Evolutionary conservation across 2,329 filamentous ascomycete genomes (phyloP).

Genomic region (Diaporthe helianthi): DNA sequence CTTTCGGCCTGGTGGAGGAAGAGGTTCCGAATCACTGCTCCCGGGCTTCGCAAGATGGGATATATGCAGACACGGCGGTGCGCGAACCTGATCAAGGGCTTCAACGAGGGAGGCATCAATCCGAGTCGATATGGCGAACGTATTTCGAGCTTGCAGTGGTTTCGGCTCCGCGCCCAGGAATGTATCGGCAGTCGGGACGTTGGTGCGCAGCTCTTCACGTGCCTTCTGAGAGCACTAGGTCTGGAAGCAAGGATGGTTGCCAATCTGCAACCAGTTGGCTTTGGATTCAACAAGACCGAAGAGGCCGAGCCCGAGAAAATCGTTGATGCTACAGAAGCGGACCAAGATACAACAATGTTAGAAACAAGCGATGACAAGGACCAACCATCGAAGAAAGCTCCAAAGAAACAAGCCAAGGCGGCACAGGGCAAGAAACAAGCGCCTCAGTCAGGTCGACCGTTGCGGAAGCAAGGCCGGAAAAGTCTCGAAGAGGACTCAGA

Average conservation of each 20-base stretch:
- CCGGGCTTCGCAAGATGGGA: constrained; percentile 85
- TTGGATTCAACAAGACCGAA: constrained; percentile 89
- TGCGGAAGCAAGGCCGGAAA: constrained; percentile 23
- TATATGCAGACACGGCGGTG: constrained; percentile 82
- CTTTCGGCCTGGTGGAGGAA: constrained; percentile 90
- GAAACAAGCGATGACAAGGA: constrained; percentile 36
- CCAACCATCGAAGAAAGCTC: constrained; percentile 33
- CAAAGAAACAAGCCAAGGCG: constrained; percentile 36
- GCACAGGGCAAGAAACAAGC: constrained; percentile 16
- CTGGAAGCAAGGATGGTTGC: constrained; percentile 84
- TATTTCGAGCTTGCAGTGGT: constrained; percentile 70
- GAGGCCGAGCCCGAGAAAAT: constrained; percentile 67
- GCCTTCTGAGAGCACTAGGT: constrained; percentile 79
- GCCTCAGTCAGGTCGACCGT: constrained; percentile 4
- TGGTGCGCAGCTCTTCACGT: constrained; percentile 88
- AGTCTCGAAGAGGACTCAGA: constrained; percentile 42
- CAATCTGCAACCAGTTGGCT: constrained; percentile 85
- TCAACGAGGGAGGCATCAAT: constrained; percentile 68
- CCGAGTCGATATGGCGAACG: constrained; percentile 76
- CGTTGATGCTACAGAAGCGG: constrained; percentile 34
- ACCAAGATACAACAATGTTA: constrained; percentile 15
- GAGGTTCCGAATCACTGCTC: constrained; percentile 77
- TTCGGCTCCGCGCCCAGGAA: constrained; percentile 70
- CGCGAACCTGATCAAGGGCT: constrained; percentile 75
- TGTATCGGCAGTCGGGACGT: constrained; percentile 86